A percentile compares a stretch with the other conserved stretches of the same genome.
These are phyloP conservation scores for Neurospora intermedia DNA, from an alignment of 495 filamentous ascomycete genomes.

Conservation along the genomic window DNA sequence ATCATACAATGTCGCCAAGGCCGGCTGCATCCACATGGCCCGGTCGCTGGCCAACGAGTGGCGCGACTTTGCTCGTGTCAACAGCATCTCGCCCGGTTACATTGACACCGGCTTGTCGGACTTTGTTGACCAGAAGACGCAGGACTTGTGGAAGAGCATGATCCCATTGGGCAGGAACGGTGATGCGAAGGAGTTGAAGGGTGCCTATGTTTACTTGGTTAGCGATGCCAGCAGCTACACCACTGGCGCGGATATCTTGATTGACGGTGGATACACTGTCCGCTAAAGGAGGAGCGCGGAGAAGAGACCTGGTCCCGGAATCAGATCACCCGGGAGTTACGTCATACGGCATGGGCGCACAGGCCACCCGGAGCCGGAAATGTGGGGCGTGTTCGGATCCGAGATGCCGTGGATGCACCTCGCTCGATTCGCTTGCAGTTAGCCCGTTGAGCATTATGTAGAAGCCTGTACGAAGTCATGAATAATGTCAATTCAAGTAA, in stretches of 20 bases:
- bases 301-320: neutral
- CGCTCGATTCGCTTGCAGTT: neutral
- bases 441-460: neutral
- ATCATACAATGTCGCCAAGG: slow-evolving; percentile 70
- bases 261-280: slow-evolving; percentile 45
- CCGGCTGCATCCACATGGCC: slow-evolving; percentile 39
- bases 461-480: neutral
- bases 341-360: neutral
- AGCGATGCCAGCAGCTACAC: slow-evolving; percentile 56
- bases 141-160: slow-evolving; percentile 66
- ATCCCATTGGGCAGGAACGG: slow-evolving; percentile 68
- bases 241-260: slow-evolving; percentile 42
- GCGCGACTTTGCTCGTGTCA: slow-evolving; percentile 67
- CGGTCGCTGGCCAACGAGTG: slow-evolving; percentile 62
- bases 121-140: slow-evolving; percentile 58
- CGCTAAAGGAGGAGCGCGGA: slow-evolving; percentile 13
- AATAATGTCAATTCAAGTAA: neutral
- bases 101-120: slow-evolving; percentile 72
- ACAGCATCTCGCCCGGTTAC: slow-evolving; percentile 66
- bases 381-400: neutral
- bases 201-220: slow-evolving; percentile 66
- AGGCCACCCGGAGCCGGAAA: neutral
- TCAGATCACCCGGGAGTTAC: neutral
- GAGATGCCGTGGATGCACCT: neutral
- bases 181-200: slow-evolving; percentile 74